Evolutionary conservation across 2,329 filamentous ascomycete genomes (phyloP).

Genomic region (Cadophora sp.): DNA sequence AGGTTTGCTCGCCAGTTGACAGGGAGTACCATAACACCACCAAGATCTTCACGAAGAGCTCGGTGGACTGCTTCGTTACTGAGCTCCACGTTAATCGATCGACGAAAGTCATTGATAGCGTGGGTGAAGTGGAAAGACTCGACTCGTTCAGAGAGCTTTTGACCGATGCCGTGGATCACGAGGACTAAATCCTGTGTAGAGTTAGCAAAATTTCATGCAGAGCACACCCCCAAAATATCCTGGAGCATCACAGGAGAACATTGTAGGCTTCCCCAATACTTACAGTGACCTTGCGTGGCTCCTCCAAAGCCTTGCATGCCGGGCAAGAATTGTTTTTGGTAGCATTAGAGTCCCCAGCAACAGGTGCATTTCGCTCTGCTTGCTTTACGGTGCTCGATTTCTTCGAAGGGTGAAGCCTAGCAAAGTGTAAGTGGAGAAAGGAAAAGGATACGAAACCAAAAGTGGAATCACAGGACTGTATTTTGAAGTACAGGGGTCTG

Average conservation of each 20-base stretch:
- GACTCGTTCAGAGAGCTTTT: slow-evolving; percentile 92
- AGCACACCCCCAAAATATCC: neutral
- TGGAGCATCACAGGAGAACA: neutral
- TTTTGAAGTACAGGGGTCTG: neutral
- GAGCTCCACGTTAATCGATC: slow-evolving; percentile 85
- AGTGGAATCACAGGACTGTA: neutral
- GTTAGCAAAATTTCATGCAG: neutral
- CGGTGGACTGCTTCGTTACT: slow-evolving; percentile 75
- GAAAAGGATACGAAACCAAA: neutral
- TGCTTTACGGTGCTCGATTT: slow-evolving; percentile 44
- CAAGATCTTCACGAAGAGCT: slow-evolving; percentile 77
- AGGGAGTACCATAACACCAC: slow-evolving; percentile 91
- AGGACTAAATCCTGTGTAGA: slow-evolving; percentile 72
- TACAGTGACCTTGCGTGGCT: slow-evolving; percentile 70
- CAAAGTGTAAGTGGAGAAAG: neutral
- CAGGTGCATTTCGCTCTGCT: slow-evolving; percentile 38
- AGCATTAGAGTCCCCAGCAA: slow-evolving; percentile 29
- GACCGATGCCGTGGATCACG: slow-evolving; percentile 94
- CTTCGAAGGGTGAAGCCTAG: slow-evolving; percentile 56
- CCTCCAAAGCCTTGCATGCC: slow-evolving; percentile 69
- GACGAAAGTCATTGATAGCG: slow-evolving; percentile 87
- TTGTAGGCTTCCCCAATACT: neutral
- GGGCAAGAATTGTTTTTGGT: slow-evolving; percentile 49
- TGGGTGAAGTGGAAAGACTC: slow-evolving; percentile 98
- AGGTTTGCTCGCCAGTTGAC: slow-evolving; percentile 93